Evolutionary conservation across 2,329 filamentous ascomycete species (phyloP), one percentile per base, ranked within the genome.

Genomic region (Colletotrichum sp.): DNA sequence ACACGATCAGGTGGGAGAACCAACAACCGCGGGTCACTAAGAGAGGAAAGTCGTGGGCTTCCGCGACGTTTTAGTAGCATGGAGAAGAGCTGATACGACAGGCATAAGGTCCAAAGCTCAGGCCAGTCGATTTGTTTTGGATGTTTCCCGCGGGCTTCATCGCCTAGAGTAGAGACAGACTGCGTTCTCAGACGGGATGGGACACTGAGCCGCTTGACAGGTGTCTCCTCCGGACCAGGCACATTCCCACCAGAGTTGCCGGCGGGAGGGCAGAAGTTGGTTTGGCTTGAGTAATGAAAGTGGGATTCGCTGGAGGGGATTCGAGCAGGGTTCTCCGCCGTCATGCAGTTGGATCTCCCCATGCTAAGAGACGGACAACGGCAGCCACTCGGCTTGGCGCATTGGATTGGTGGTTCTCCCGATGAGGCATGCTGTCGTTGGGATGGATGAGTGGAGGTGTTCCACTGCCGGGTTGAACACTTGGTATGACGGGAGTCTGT

Each of bases 281-380:
- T 30, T 21, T 18, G 64, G 28, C 39, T 59, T 55, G 26, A 71
- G 68, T 59, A 52, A 66, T 60, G 34, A 39, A 39, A 34, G 8
- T 7, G 24, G 39, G 30, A 36, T 62, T 26, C 34, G 34, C 26
- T 52, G 36, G 49, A 24, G 26, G 26, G 49, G 21, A 60, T 26
- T 8, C 2, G 28, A 49, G 70, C 49, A 73, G 70, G 70, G 65
- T 76, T 76, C 74, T 66, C 74, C 65, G 74, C 57, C 65, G 64
- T 73, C 6, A 60, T 76, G 73, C 73, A 73, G 44, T 24, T 34
- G 57, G 39, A 68, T 75, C 63, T 64, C n/a, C 12, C 15, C 24
- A 44, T 52, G 73, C 28, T 49, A 60, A 55, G 64, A 36, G 34
- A 49, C 73, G 64, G 70, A 52, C 32, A 69, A 28, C 39, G 63